Evolutionary conservation across 306 rosid genomes (phyloP).

Genomic region (Myrica gale): DNA sequence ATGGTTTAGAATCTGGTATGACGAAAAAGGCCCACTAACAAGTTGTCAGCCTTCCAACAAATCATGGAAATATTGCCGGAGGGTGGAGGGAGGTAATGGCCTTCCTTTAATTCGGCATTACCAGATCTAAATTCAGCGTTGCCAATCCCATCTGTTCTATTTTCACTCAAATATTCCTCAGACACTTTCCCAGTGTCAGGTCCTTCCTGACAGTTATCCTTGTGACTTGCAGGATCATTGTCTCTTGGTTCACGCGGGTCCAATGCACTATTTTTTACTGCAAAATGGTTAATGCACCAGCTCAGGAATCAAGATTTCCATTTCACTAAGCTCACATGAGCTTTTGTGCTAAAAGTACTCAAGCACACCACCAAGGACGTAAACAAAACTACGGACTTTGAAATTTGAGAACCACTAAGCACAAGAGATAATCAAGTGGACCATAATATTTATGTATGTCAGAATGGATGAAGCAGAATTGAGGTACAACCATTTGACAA

Average conservation of each 20-base stretch:
- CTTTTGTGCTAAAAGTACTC: background rate
- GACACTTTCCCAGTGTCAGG: constrained; percentile 55
- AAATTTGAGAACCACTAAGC: constrained; percentile 1
- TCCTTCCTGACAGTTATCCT: constrained; percentile 44
- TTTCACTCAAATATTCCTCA: constrained; percentile 67
- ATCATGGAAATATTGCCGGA: constrained; percentile 88
- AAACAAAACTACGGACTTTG: background rate
- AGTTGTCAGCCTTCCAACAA: constrained; percentile 88
- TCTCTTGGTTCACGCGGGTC: constrained; percentile 48
- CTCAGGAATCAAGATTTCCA: background rate
- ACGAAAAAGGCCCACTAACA: constrained; percentile 71
- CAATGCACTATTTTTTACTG: constrained; percentile 55
- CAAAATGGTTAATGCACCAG: constrained; percentile 19
- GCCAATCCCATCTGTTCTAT: constrained; percentile 58
- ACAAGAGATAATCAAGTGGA: background rate
- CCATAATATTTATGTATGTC: background rate
- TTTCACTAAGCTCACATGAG: background rate
- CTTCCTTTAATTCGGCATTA: constrained; percentile 59
- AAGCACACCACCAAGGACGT: background rate
- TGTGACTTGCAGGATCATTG: constrained; percentile 51
- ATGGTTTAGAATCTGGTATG: constrained; percentile 47
- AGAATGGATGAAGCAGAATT: background rate
- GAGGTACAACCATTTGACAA: background rate
- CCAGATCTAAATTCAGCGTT: constrained; percentile 64
- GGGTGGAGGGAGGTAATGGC: constrained; percentile 59